A percentile compares a stretch with the other conserved stretches of the same genome.
These are phyloP conservation scores for Ilyonectria mors-panacis DNA, from an alignment of 2,329 filamentous ascomycete species.

Conservation along the genomic window DNA sequence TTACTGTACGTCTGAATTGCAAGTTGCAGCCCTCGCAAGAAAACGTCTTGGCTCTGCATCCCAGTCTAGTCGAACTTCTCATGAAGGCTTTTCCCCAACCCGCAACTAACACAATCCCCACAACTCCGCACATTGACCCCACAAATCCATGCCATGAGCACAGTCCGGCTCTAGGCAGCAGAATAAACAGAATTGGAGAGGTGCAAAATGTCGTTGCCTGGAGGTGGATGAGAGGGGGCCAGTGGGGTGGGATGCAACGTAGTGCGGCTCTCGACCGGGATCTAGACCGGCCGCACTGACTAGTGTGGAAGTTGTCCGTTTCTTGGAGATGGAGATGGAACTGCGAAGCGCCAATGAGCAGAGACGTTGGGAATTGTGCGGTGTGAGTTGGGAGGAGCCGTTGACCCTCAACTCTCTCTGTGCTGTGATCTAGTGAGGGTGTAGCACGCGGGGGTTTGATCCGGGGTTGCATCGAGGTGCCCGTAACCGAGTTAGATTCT, in stretches of 20 bases:
- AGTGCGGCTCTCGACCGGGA: slow-evolving; percentile 30
- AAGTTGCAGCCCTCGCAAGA: not conserved
- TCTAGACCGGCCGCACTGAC: slow-evolving; percentile 4
- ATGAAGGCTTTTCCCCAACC: slow-evolving; percentile 16
- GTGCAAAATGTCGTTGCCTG: slow-evolving; percentile 33
- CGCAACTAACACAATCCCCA: slow-evolving; percentile 5
- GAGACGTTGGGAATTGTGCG: not conserved
- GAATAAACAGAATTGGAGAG: slow-evolving; percentile 26
- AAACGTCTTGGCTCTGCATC: not conserved
- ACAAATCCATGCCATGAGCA: slow-evolving; percentile 3
- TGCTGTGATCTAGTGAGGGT: too few species aligned
- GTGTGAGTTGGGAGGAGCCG: slow-evolving; percentile 6
- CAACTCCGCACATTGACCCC: slow-evolving; percentile 24
- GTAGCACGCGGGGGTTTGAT: not conserved
- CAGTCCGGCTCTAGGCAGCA: slow-evolving; percentile 34
- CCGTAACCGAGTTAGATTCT: not conserved
- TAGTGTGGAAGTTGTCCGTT: not conserved
- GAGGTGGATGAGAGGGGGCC: slow-evolving; percentile 10
- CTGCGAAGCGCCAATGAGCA: not conserved
- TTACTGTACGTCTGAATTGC: not conserved
- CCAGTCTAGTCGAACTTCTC: not conserved
- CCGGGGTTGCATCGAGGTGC: not conserved
- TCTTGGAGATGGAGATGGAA: not conserved
- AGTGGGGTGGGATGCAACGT: slow-evolving; percentile 28
- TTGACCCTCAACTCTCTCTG: not conserved